Conservation (phyloP, 305 asterid species). For the Euphrasia arctica region DNA sequence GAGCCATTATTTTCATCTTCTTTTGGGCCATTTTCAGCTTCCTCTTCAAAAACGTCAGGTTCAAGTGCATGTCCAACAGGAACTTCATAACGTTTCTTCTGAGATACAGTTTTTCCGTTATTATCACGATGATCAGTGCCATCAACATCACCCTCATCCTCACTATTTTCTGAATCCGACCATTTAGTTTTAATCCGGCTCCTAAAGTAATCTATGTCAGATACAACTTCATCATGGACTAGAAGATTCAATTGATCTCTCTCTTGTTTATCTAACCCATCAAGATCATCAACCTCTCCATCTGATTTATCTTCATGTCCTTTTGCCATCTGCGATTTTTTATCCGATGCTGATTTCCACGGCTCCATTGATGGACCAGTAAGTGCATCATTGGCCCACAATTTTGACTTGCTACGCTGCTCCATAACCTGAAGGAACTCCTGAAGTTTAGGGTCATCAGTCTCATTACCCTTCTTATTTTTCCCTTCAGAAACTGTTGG, state of each 20-base stretch:
- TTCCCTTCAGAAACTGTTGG: constrained; percentile 39
- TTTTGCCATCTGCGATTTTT: constrained; percentile 30
- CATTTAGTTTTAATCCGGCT: constrained; percentile 67
- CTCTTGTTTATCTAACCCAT: constrained; percentile 34
- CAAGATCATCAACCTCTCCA: constrained; percentile 28
- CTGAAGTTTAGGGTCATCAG: constrained; percentile 66
- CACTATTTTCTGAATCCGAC: constrained; percentile 73
- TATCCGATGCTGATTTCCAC: constrained; percentile 31
- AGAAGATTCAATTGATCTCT: constrained; percentile 29
- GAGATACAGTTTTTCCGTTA: constrained; percentile 31
- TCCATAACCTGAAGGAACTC: constrained; percentile 91
- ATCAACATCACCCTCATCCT: constrained; percentile 37
- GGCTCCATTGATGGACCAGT: constrained; percentile 43
- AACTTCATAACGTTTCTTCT: constrained; percentile 25
- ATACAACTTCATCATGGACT: constrained; percentile 46
- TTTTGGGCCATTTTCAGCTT: constrained; percentile 37
- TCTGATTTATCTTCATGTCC: constrained; percentile 28
- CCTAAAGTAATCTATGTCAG: constrained; percentile 78
- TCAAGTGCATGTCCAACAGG: constrained; percentile 33
- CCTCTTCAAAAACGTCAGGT: constrained; percentile 33
- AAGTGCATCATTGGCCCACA: constrained; percentile 89
- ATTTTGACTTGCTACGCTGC: constrained; percentile 70
- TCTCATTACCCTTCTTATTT: constrained; percentile 42
- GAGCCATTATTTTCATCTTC: constrained; percentile 32
- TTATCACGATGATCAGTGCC: constrained; percentile 32